A percentile compares a stretch with the other conserved stretches of the same genome.
phyloP scores from a whole-genome alignment of 768 basidiomycete species.

The Coprinellus micaceus region DNA sequence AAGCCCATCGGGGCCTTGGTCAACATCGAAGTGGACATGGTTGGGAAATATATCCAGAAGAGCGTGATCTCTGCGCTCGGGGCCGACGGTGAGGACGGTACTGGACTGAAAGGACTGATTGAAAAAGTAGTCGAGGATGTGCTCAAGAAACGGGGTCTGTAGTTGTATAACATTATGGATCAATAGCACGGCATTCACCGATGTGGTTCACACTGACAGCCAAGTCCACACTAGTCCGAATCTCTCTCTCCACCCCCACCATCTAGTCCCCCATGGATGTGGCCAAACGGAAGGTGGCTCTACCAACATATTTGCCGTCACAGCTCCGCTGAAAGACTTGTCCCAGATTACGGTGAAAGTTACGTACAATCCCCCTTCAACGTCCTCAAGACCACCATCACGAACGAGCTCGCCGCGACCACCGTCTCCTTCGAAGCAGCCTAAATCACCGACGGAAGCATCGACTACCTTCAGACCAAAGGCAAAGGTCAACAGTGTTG shows the following conservation, averaged over 20 bases:
- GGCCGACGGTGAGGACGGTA: slow-evolving; percentile 41
- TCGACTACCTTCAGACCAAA: slow-evolving; percentile 39
- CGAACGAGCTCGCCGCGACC: slow-evolving; percentile 39
- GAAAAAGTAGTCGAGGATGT: slow-evolving; percentile 57
- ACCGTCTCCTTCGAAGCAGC: slow-evolving; percentile 35
- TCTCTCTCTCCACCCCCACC: not conserved
- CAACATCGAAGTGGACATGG: slow-evolving; percentile 94
- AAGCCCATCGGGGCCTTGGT: slow-evolving; percentile 79
- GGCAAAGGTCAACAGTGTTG: slow-evolving; percentile 60
- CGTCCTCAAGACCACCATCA: slow-evolving; percentile 25
- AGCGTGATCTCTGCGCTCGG: slow-evolving; percentile 68
- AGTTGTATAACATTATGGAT: slow-evolving; percentile 11
- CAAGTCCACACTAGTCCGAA: slow-evolving; percentile 1
- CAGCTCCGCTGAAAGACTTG: slow-evolving; percentile 7
- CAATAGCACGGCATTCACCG: slow-evolving; percentile 11
- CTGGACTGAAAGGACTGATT: slow-evolving; percentile 45
- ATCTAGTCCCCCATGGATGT: slow-evolving; percentile 1
- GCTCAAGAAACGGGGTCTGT: slow-evolving; percentile 42
- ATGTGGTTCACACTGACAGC: not conserved
- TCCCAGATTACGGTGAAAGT: slow-evolving; percentile 53
- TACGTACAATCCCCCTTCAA: slow-evolving; percentile 34
- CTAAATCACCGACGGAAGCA: slow-evolving; percentile 19
- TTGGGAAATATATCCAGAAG: slow-evolving; percentile 89
- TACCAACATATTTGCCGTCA: not conserved
- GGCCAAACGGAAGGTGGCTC: slow-evolving; percentile 11